Evolutionary conservation across 2,329 filamentous ascomycete species (phyloP), one percentile per base, ranked within the genome.

Genomic region (Penicillium aurantiogriseum): DNA sequence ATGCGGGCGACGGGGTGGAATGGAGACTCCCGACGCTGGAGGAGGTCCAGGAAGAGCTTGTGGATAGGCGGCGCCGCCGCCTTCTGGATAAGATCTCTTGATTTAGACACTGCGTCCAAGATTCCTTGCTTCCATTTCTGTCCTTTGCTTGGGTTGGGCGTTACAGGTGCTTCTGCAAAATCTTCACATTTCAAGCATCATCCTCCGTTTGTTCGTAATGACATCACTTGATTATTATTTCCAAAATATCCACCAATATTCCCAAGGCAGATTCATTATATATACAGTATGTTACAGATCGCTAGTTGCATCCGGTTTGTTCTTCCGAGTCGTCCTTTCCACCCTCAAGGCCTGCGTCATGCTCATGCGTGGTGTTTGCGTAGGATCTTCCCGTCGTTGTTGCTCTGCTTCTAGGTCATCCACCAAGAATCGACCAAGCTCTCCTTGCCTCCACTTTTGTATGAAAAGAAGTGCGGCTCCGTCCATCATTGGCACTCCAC

Each of bases 1-100:
- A 97, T 76, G 80, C 81, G 3, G 92, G 92, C 1, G 92, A 96
- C 72, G 93, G 93, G 0, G 80, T 87, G 38, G 83, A 81, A 46
- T 97, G 93, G 93, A 85, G 85, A 61, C 75, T 97, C 68, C 94
- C 94, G 9, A 92, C 89, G 5, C 77, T 91, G 56, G 91, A 96
- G 21, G 91, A 97, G 73, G 93, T 97, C n/a, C 91, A 97, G 76
- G 86, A 92, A 70, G 94, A 97, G 76, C 78, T 99, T 66, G 83
- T 99, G 54, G 92, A 97, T 64, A 83, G 93, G 76, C 85, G 92
- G 76, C 86, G 91, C 73, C 84, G 88, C 75, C 91, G 88, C 73
- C 78, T 99, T 60, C 77, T 99, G 65, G 91, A 97, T 67, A 93
- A 94, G 77, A 81, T 95, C 54, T 79, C 77, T 51, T 81, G 70